Base-by-base conservation (phyloP, 495 filamentous ascomycete species). In the Daldinia loculata region DNA sequence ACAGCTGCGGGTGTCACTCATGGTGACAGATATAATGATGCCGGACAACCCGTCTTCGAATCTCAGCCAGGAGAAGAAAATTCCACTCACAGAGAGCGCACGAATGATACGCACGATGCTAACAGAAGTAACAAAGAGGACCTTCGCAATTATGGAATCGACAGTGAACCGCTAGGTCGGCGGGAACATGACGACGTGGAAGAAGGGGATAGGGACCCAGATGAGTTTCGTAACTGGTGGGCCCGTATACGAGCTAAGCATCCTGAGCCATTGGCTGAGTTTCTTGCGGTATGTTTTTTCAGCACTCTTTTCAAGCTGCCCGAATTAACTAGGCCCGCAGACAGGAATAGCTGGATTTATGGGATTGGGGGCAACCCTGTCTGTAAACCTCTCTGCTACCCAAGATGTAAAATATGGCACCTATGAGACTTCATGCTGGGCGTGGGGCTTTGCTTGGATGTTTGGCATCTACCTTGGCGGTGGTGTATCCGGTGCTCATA, bases 381-480 rank as follows among this genome's bases (percentile, higher is more conserved):
- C 81, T 0, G 85, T 87, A 17, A 84, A 82, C 6, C 66, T 84
- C 6, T 82, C 81, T 19, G 66, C 77, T 2, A 68, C 61, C 30
- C 74, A 78, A 12, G 68, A 69, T 0, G 81, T 80, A 3, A 80
- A 82, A 41, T 86, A 86, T 15, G 69, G 72, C n/a, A 72, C 24
- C 29, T 74, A 66, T 27, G 72, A 72, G 12, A 76, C 72, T 1
- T 57, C 59, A 17, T 81, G 77, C 19, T 87, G 83, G 84, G 80
- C 82, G 8, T 89, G 86, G 86, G 86, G 86, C 0, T 76, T 88
- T 6, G 85, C 82, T 11, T 83, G 83, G 30, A 88, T 88, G 86
- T 81, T 87, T 48, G 86, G 79, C 9, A 87, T 88, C 51, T 87
- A 87, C 61, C 81, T 89, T 24, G 83, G 78, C 27, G 84, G 85